A percentile compares a stretch with the other conserved stretches of the same genome.
These are phyloP conservation scores for Chaetoceros tenuissimus DNA, from an alignment of 108 stramenopile genomes.

Conservation along the genomic window DNA sequence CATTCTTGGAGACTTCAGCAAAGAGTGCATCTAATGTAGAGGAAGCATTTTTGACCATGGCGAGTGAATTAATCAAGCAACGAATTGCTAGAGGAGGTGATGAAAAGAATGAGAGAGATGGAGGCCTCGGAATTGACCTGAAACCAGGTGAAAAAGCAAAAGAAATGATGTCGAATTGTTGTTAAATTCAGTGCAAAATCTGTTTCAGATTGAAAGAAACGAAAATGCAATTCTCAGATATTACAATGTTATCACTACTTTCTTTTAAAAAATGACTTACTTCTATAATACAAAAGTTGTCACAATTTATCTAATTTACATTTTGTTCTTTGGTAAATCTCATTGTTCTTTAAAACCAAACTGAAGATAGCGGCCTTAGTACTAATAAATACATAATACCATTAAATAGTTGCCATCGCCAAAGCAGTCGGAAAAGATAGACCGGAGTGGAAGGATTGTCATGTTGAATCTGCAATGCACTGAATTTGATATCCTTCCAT, in stretches of 20 bases:
- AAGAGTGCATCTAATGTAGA: slow-evolving; percentile 96
- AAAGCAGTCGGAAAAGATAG: slow-evolving; percentile 49
- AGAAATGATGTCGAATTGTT: slow-evolving; percentile 23
- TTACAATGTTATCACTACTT: no score
- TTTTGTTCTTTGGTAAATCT: no score
- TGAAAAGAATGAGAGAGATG: slow-evolving; percentile 12
- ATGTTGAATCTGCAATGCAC: slow-evolving; percentile 42
- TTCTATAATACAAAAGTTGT: no score
- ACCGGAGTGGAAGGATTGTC: slow-evolving; percentile 29
- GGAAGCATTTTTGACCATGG: slow-evolving; percentile 97
- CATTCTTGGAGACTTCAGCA: slow-evolving; percentile 95
- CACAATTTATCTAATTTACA: no score
- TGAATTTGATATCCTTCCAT: slow-evolving; percentile 56
- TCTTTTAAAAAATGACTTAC: no score
- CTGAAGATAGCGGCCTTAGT: slow-evolving; percentile 6
- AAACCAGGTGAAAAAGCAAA: slow-evolving; percentile 28
- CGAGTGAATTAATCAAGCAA: slow-evolving; percentile 90
- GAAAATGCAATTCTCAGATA: no score
- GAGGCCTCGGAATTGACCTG: slow-evolving; percentile 49
- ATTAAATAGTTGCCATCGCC: slow-evolving; percentile 59
- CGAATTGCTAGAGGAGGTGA: slow-evolving; percentile 51
- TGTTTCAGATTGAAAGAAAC: no score
- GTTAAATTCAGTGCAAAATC: slow-evolving; percentile 17
- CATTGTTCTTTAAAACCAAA: background rate
- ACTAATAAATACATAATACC: slow-evolving; percentile 36